Evolutionary conservation across 2,329 filamentous ascomycete genomes (phyloP), one percentile per base, ranked within the genome.

Genomic region (Neonectria magnoliae): DNA sequence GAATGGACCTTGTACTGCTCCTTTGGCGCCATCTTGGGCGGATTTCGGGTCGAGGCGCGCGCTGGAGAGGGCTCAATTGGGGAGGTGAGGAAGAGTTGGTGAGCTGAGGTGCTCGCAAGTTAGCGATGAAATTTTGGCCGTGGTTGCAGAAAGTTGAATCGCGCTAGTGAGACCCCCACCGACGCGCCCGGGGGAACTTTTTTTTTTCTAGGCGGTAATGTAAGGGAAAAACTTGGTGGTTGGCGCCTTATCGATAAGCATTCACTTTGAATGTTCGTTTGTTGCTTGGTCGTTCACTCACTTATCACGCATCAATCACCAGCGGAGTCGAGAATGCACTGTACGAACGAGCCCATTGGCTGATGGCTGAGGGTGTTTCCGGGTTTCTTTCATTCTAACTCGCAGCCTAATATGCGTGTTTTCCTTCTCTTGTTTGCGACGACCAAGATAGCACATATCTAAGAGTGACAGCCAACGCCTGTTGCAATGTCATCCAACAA

Each of bases 1-100:
- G 79, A 81, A 48, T 79, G 75, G 18, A 79, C 71, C 67, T 78
- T 76, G 71, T 70, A 81, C 1, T 74, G 72, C 66, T 75, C 71
- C 50, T 77, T 79, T 58, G 77, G 76, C 61, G 77, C 78, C 79
- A 81, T 81, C 66, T 70, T 75, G 66, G 67, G 66, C 62, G 65
- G 52, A 44, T 65, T 62, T 63, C 36, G 22, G 9, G 16, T 53
- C 36, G 64, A 44, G 53, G 25, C 69, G 70, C 56, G 61, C 51
- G 63, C 55, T 61, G 57, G 57, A 62, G 65, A 62, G 45, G 65
- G 66, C 57, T 71, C 70, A 74, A 75, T 72, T 64, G 69, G 61
- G 29, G 31, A 53, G 55, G 57, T 41, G 47, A 57, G 54, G 44
- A 36, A 64, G 65, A 51, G 66, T 60, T 6, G 66, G 62, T 54